Evolutionary conservation across 495 filamentous ascomycete species (phyloP), one percentile per base, ranked within the genome.

Genomic region (Neurospora pannonica): DNA sequence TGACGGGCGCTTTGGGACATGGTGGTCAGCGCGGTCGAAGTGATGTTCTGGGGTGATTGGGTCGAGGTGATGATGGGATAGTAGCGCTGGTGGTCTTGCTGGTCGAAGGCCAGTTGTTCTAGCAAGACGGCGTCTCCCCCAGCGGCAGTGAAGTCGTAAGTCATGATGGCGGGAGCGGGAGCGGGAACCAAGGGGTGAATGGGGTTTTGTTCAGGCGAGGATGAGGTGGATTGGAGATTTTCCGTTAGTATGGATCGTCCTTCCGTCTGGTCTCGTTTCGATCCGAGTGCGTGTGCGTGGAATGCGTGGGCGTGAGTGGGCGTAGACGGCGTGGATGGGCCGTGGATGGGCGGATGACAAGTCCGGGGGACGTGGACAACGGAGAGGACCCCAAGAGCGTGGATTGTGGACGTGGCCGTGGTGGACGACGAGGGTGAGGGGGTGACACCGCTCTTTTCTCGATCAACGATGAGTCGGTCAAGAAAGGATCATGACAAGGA

Each of bases 111-210:
- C 75, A 83, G 81, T 75, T 88, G 84, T 79, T 88, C 87, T 78
- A 89, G 77, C 78, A 88, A 81, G 75, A 83, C 86, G 75, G 82
- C 81, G 43, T 84, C 85, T 81, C 84, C 84, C 79, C 82, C 85
- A 76, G 82, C 80, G 78, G 84, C 78, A 82, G 84, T 84, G 85
- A 86, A 88, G 79, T 88, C 85, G 83, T 84, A 86, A 82, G 85
- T 85, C 87, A 89, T 89, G 78, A 74, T 87, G 78, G 80, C 80
- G 71, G 72, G 46, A 75, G 70, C 73, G 76, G 72, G 71, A 76
- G 72, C 72, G 73, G 73, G 72, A 71, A 75, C 67, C 74, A 74
- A 74, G 70, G 70, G 71, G 73, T 76, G 72, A 72, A 74, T 67
- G 54, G 54, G 54, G 54, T 67, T 67, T 67, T 67, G 54, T 67